Evolutionary conservation across 23 red algal genomes (phyloP).

Genomic region (Gracilaria gracilis): DNA sequence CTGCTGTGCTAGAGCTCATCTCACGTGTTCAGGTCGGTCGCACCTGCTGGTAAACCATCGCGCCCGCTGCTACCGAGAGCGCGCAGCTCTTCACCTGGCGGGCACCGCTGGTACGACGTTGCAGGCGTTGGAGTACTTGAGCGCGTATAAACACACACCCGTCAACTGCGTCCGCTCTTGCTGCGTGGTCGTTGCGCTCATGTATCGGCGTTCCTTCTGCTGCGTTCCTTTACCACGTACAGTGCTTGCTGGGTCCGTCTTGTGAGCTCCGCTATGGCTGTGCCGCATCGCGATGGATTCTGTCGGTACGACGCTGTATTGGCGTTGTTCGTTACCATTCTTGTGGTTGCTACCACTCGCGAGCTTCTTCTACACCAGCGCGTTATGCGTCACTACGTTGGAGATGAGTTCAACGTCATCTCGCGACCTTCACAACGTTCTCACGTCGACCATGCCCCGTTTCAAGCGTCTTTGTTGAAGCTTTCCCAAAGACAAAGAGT

Average conservation of each 20-base stretch:
- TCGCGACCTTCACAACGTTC: background rate
- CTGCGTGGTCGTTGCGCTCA: background rate
- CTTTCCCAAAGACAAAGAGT: slow-evolving; percentile 33
- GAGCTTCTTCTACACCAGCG: slow-evolving; percentile 29
- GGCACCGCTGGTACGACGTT: no score
- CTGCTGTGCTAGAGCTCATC: background rate
- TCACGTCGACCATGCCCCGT: background rate
- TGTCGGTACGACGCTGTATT: slow-evolving; percentile 14
- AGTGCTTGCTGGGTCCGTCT: background rate
- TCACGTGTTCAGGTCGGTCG: background rate
- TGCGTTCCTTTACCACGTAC: no score
- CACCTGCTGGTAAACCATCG: background rate
- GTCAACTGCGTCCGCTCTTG: background rate
- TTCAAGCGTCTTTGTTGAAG: background rate
- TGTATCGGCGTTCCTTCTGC: background rate
- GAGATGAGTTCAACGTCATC: slow-evolving; percentile 1
- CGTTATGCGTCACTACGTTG: slow-evolving; percentile 21
- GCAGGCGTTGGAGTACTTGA: no score
- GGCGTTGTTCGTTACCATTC: slow-evolving; percentile 1
- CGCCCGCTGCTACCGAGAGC: slow-evolving; percentile 12
- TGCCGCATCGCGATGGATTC: background rate
- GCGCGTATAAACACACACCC: background rate
- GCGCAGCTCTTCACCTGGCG: background rate
- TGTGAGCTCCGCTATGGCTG: slow-evolving; percentile 18
- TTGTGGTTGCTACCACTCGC: slow-evolving; percentile 10